Conservation (phyloP, 2,329 filamentous ascomycete species). For the Fusarium pseudoanthophilum region DNA sequence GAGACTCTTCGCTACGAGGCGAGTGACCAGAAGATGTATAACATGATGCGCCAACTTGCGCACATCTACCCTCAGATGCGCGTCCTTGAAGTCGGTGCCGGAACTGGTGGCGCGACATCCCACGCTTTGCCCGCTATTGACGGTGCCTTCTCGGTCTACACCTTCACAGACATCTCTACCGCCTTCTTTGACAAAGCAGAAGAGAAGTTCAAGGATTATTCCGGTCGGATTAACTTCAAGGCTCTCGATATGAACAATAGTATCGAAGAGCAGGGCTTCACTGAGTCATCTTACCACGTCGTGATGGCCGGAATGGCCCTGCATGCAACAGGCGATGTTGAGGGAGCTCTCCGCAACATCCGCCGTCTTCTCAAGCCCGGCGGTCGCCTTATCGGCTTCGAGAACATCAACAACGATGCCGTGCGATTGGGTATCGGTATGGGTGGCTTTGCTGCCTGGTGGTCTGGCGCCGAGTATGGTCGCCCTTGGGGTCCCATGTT, state of each 20-base stretch:
- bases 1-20: neutral
- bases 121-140: neutral
- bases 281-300: slow-evolving; percentile 3
- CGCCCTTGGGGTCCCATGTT: slow-evolving; percentile 11
- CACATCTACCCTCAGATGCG: slow-evolving; percentile 1
- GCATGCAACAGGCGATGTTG: neutral
- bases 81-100: slow-evolving; percentile 9
- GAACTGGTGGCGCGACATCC: slow-evolving; percentile 8
- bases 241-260: slow-evolving; percentile 4
- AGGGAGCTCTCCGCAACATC: neutral
- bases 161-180: slow-evolving; percentile 10
- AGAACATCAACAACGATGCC: slow-evolving; percentile 6
- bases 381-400: slow-evolving; percentile 7
- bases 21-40: neutral
- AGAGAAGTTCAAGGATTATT: slow-evolving; percentile 4
- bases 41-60: neutral
- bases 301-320: slow-evolving; percentile 1
- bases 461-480: slow-evolving; percentile 18
- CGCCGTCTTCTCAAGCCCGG: slow-evolving; percentile 8
- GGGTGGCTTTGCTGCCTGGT: slow-evolving; percentile 24
- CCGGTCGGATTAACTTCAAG: slow-evolving; percentile 3
- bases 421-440: neutral
- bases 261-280: slow-evolving; percentile 1
- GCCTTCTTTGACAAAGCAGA: slow-evolving; percentile 11
- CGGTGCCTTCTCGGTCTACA: neutral